Base-by-base conservation (phyloP, 2,329 filamentous ascomycete genomes). In the Ophiosphaerella korrae region DNA sequence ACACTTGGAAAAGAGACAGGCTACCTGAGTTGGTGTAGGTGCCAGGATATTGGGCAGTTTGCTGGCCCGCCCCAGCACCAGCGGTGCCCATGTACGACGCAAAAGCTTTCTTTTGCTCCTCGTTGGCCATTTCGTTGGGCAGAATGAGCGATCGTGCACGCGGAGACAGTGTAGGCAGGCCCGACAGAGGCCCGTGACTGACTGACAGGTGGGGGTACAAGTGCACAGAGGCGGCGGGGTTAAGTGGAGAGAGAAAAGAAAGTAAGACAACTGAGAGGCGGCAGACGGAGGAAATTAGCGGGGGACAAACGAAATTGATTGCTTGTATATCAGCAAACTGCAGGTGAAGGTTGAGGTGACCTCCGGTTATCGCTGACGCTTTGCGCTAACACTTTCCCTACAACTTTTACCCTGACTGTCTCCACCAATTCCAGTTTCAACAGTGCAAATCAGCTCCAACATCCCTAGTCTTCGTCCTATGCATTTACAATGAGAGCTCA, bases 21-120 rank as follows among this genome's bases (percentile, higher is more conserved):
- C 57, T 61, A 40, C 45, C 48, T 38, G 59, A 52, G 33, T 52
- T 56, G 37, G 54, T 55, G 42, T 53, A 45, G 12, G 49, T 53
- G 39, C 55, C 60, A 26, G 62, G 52, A 41, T 62, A 58, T 35
- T 63, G 60, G 18, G 58, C 40, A 33, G 57, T 45, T 45, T 62
- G 48, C 48, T 61, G 59, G 42, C 48, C 50, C 48, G 43, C 41
- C 29, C 42, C 55, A 45, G 39, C 42, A 14, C 51, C 39, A 24
- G 55, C 52, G 16, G 47, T 55, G 52, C 66, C 60, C 67, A 71
- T 69, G 46, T 68, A 70, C 42, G 63, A 59, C 33, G 59, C 58
- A 50, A 68, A 71, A 6, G 66, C 67, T 42, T 57, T 62, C 45
- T 59, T 52, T 44, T 69, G 64, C 52, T 70, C 68, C 36, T 68